These are phyloP conservation scores for Saccharomycopsis hybrid DNA, from an alignment of 1,139 yeast genomes.

Conservation along the genomic window DNA sequence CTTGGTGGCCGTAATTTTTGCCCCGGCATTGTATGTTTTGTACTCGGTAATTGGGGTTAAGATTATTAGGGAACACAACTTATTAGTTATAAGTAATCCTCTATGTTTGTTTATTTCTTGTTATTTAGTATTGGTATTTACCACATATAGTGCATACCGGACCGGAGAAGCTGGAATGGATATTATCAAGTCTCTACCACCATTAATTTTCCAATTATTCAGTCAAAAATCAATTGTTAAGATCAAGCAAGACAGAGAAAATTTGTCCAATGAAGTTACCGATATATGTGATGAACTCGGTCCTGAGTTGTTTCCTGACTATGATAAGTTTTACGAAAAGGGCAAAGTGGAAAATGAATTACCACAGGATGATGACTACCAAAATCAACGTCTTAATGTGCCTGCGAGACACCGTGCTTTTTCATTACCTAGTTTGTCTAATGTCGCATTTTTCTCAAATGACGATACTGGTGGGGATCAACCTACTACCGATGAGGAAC, in stretches of 20 bases:
- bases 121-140: constrained; percentile 46
- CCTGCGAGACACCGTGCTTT: too few relatives aligned
- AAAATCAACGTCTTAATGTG: too few relatives aligned
- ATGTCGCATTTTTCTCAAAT: constrained; percentile 11
- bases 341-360: constrained; percentile 9
- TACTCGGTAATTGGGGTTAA: constrained; percentile 42
- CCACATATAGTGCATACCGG: constrained; percentile 63
- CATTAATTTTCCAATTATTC: constrained; percentile 49
- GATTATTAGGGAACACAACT: constrained; percentile 3
- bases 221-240: constrained; percentile 42
- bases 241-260: constrained; percentile 42
- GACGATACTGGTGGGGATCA: constrained; percentile 6
- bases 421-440: constrained; percentile 13
- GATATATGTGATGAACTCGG: constrained; percentile 55
- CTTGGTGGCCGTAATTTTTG: constrained; percentile 57
- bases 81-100: constrained; percentile 21
- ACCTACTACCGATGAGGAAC: constrained; percentile 1
- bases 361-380: too few relatives aligned
- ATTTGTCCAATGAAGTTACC: constrained; percentile 48
- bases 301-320: constrained; percentile 58
- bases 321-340: constrained; percentile 43
- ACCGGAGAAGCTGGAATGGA: constrained; percentile 77
- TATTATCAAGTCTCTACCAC: constrained; percentile 59
- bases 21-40: constrained; percentile 59
- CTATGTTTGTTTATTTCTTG: constrained; percentile 33